Evolutionary conservation across 2,329 filamentous ascomycete species (phyloP), one percentile per base, ranked within the genome.

Genomic region (Colletotrichum costaricense): DNA sequence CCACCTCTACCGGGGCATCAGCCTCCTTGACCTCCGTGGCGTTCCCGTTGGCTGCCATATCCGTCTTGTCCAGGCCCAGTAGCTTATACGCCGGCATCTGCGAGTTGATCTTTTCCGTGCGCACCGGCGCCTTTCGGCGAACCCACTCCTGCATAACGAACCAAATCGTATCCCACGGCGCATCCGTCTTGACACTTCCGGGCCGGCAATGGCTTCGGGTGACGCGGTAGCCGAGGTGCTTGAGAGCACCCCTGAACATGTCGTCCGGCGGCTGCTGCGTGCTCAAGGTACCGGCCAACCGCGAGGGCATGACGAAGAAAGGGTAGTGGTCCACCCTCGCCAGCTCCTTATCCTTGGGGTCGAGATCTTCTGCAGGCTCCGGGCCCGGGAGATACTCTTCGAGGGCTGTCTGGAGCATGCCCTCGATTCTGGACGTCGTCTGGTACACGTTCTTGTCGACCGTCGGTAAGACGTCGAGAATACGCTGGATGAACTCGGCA

Each of bases 91-190:
- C 94, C 1, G 95, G 86, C 64, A 89, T 94, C n/a, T 88, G 89
- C 54, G 91, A 87, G 77, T 90, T 93, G 68, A 97, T 86, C 24
- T 91, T 90, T 1, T 89, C 90, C 46, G 92, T 90, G 80, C 94
- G 97, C 71, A 97, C 87, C 0, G 95, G 95, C 0, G 90, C 88
- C 78, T 93, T 93, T 80, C 97, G 95, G 28, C 93, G 90, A 16
- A 94, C 90, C 95, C 95, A 99, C 83, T 98, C 95, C 30, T 94
- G 89, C 91, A 98, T 97, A 33, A 98, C 86, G 80, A 97, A 93
- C 95, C 97, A 98, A 60, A 99, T 89, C 0, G 94, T 92, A 5
- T 87, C 87, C 95, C 95, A 99, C 0, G 95, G 94, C 16, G 97
- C 97, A 82, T 98, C 92, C 0, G 97, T 98, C 85, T 97, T 97